phyloP scores from a whole-genome alignment of 306 rosid species.

The Gleditsia sinensis region DNA sequence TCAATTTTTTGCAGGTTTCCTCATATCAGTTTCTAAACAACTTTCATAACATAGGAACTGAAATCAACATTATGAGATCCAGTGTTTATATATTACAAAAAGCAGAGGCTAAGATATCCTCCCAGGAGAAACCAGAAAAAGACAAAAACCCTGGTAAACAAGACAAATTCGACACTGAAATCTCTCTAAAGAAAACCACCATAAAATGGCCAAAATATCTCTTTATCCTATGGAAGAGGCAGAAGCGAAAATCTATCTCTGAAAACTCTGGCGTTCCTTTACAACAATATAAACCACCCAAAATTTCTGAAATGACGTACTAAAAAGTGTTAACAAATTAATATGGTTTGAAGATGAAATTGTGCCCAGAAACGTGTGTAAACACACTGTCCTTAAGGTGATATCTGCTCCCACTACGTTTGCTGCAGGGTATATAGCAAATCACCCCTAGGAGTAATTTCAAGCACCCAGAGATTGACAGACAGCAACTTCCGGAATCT shows the following conservation, averaged over 20 bases:
- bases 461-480: too few species aligned
- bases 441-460: too few species aligned
- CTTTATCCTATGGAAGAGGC: neutral
- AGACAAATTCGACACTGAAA: neutral
- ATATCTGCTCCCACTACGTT: too few species aligned
- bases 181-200: neutral
- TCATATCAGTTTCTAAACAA: neutral
- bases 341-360: too few species aligned
- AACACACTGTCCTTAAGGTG: too few species aligned
- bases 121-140: neutral
- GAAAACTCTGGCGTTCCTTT: too few species aligned
- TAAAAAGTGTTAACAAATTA: too few species aligned
- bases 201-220: neutral
- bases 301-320: neutral
- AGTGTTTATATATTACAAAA: neutral
- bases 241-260: too few species aligned
- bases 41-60: neutral
- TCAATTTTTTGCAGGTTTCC: neutral
- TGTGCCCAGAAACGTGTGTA: too few species aligned
- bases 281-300: too few species aligned
- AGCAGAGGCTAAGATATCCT: slow-evolving; percentile 8
- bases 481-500: too few species aligned
- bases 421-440: too few species aligned
- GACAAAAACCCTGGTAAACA: slow-evolving; percentile 7
- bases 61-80: neutral